Evolutionary conservation across 2,329 filamentous ascomycete genomes (phyloP).

Genomic region (Aureobasidium mangrovei): DNA sequence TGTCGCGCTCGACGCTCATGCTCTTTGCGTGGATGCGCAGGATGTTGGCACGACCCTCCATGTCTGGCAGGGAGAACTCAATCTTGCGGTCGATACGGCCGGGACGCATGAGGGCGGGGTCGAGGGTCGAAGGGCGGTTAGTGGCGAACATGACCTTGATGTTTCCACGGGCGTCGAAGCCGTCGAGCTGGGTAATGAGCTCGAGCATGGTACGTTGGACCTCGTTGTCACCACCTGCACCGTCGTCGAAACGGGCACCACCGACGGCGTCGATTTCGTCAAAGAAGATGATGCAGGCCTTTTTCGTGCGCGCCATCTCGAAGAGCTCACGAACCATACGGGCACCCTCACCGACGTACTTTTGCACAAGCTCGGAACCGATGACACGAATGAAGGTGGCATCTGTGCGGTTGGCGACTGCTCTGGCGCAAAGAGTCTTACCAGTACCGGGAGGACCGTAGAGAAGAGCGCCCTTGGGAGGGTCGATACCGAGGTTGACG

Average conservation of each 20-base stretch:
- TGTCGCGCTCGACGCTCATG: slow-evolving; percentile 98
- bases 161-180: slow-evolving; percentile 92
- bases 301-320: slow-evolving; percentile 99
- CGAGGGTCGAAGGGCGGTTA: slow-evolving; percentile 88
- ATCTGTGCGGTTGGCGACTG: slow-evolving; percentile 94
- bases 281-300: slow-evolving; percentile 99
- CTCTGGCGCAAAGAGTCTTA: slow-evolving; percentile 95
- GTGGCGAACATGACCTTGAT: slow-evolving; percentile 99
- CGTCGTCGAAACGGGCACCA: slow-evolving; percentile 92
- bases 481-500: slow-evolving; percentile 97
- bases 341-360: slow-evolving; percentile 96
- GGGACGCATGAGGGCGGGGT: slow-evolving; percentile 94
- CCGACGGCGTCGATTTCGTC: slow-evolving; percentile 97
- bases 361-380: slow-evolving; percentile 94
- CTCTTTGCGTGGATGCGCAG: slow-evolving; percentile 98
- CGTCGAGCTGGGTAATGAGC: slow-evolving; percentile 91
- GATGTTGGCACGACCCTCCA: slow-evolving; percentile 95
- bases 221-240: slow-evolving; percentile 93
- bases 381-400: slow-evolving; percentile 98
- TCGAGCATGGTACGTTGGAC: slow-evolving; percentile 98
- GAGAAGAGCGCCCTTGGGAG: slow-evolving; percentile 90
- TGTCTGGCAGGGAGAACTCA: slow-evolving; percentile 93
- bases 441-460: slow-evolving; percentile 98
- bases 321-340: slow-evolving; percentile 98
- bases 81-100: slow-evolving; percentile 98